These are phyloP conservation scores for Exophiala oligosperma DNA, from an alignment of 2,329 filamentous ascomycete genomes.

Conservation along the genomic window DNA sequence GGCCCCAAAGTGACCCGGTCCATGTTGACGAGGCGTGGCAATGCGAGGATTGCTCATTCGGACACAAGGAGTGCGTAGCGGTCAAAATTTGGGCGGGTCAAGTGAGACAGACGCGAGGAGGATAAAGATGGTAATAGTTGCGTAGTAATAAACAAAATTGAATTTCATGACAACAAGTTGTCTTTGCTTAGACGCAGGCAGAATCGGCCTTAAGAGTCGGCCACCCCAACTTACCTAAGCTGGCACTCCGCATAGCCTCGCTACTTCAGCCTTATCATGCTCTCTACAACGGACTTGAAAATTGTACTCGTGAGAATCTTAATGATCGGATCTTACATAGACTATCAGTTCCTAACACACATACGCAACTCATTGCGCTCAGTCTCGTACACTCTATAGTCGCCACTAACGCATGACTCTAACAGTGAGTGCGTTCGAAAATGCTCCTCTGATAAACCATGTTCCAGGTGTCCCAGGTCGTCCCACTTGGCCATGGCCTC, in stretches of 20 bases:
- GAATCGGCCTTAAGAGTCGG: too few species aligned
- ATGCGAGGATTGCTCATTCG: conserved; percentile 55
- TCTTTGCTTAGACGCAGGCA: too few species aligned
- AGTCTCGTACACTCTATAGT: conserved; percentile 27
- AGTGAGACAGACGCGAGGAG: not conserved
- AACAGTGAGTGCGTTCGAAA: conserved; percentile 17
- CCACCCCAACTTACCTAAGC: not conserved
- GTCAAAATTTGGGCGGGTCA: not conserved
- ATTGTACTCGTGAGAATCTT: not conserved
- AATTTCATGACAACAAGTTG: too few species aligned
- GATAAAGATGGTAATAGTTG: not conserved
- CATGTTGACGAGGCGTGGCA: conserved; percentile 59
- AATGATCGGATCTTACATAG: not conserved
- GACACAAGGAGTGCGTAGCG: not conserved
- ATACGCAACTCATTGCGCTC: conserved; percentile 18
- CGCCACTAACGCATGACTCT: conserved; percentile 21
- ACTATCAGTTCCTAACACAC: not conserved
- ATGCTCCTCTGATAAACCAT: not conserved
- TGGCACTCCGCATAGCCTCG: not conserved
- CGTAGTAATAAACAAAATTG: not conserved
- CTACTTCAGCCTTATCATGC: not conserved
- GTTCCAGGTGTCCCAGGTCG: not conserved
- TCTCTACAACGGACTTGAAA: not conserved
- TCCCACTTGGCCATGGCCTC: conserved; percentile 22
- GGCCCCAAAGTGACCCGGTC: conserved; percentile 52